Evolutionary conservation across 805 yeast species (phyloP), one percentile per base, ranked within the genome.

Genomic region (Saccharomycopsis babjevae): DNA sequence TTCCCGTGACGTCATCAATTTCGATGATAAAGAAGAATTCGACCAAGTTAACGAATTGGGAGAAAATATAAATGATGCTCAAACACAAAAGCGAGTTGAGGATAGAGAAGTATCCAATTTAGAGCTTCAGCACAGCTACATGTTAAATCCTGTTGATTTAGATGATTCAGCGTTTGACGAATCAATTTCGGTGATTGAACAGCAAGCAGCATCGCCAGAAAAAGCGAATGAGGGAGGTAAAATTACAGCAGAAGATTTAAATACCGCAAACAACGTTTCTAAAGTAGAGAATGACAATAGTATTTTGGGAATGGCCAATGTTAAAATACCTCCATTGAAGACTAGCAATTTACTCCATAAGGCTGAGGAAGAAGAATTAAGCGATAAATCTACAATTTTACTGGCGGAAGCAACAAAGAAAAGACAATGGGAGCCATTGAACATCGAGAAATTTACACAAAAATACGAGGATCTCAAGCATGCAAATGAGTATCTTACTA

Each of bases 91-190:
- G 22, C 28, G 22, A 16, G 16, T 15, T 56, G 54, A 56, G 10
- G 25, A 54, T 18, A 32, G 25, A 20, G 22, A 28, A 5, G 28
- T 16, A 22, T 34, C 34, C 1, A 56, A 43, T 40, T 28, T 38
- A 36, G 58, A 32, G 39, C 38, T 56, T 15, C 58, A 56, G 36
- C 56, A 39, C n/a, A 56, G 60, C 38, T 61, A 63, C 28, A 59
- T 62, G 30, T 25, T 63, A 3, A 63, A 63, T 54, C 65, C 65
- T n/a, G 60, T 54, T 1, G 57, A 63, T 56, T 40, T 61, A 15
- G 65, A 63, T 36, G 65, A 61, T 57, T 63, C 65, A 25, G 65
- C 56, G 16, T 63, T 32, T 60, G 65, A 63, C 39, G 61, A 40
- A 13, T 61, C 64, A 39, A 55, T 61, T 34, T 61, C 63, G 8